Percentiles rank a stretch among this genome's conserved stretches.
Evolutionary conservation across 345 rosid species (phyloP).

Genomic region (Euphorbia tirucalli): DNA sequence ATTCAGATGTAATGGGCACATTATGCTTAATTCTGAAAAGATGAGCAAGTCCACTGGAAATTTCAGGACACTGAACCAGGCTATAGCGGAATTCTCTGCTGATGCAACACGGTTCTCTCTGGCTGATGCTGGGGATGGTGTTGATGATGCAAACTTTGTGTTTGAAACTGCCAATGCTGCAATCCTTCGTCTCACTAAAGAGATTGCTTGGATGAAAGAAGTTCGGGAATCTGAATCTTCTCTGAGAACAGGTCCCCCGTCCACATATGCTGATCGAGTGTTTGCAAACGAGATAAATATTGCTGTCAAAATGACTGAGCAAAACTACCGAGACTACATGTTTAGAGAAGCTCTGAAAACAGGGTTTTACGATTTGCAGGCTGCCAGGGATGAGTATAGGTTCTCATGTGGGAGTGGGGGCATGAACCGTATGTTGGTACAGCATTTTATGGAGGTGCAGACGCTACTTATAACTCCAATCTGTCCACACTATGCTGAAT

Average conservation of each 20-base stretch:
- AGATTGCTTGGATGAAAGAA: slow-evolving; percentile 92
- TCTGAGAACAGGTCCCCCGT: slow-evolving; percentile 64
- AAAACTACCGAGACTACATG: slow-evolving; percentile 63
- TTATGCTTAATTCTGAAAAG: slow-evolving; percentile 92
- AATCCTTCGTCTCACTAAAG: slow-evolving; percentile 79
- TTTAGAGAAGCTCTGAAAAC: slow-evolving; percentile 88
- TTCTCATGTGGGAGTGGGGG: slow-evolving; percentile 73
- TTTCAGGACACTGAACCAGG: slow-evolving; percentile 79
- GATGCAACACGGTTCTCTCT: slow-evolving; percentile 84
- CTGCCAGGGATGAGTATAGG: slow-evolving; percentile 90
- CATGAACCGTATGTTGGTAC: slow-evolving; percentile 65
- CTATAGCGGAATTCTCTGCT: slow-evolving; percentile 84
- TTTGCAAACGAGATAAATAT: slow-evolving; percentile 87
- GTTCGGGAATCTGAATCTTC: slow-evolving; percentile 61
- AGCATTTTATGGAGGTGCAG: slow-evolving; percentile 86
- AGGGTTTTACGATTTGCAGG: slow-evolving; percentile 91
- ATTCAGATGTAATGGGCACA: slow-evolving; percentile 89
- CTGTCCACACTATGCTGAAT: slow-evolving; percentile 89
- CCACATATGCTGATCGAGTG: slow-evolving; percentile 79
- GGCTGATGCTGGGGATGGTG: slow-evolving; percentile 98
- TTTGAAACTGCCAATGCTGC: slow-evolving; percentile 91
- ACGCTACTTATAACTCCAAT: slow-evolving; percentile 83
- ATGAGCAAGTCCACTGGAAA: slow-evolving; percentile 98
- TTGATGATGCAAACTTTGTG: slow-evolving; percentile 96
- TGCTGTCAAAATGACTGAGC: slow-evolving; percentile 71